Evolutionary conservation across 176 grass and related monocot genomes (phyloP), one percentile per base, ranked within the genome.

Genomic region (Eleusine indica): DNA sequence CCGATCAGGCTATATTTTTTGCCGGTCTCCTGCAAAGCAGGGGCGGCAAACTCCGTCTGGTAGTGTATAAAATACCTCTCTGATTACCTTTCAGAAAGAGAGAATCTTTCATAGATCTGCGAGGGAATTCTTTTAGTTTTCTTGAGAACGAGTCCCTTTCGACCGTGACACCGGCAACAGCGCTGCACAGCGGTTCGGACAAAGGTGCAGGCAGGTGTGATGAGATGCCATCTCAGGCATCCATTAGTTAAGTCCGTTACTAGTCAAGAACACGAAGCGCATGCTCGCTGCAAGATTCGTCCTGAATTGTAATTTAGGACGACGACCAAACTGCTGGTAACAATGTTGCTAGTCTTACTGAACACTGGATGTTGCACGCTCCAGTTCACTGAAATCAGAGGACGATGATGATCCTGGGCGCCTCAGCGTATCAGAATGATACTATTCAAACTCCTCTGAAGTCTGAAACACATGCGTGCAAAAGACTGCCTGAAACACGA

Each of bases 81-180:
- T 77, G 58, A 41, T 75, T 63, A 84, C 62, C 42, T 84, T 84
- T 79, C 1, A 47, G n/a, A 62, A 25, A 82, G 49, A 39, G 21
- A 74, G 76, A 75, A 84, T 84, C 82, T 84, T 38, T 80, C 51
- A 6, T 80, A 84, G 69, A 84, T 89, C 76, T 74, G 49, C 21
- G 52, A 3, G 7, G 21, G 41, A 13, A 66, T 79, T 67, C 0
- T 79, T 68, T 73, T 14, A 29, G 4, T 67, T 64, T 64, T 64
- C 61, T 62, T 17, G 12, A 64, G 61, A 30, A 28, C 25, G 61
- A 64, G 61, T 62, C 11, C 61, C 22, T 64, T 11, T 28, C 58
- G 58, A 62, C 9, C 61, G 5, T 64, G 61, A 64, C 61, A 30
- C 22, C 28, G 28, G 61, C 9, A 43, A 43, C 58, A 62, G 58